phyloP scores from a whole-genome alignment of 2,329 filamentous ascomycete genomes.

The Aspergillus thermomutatus region DNA sequence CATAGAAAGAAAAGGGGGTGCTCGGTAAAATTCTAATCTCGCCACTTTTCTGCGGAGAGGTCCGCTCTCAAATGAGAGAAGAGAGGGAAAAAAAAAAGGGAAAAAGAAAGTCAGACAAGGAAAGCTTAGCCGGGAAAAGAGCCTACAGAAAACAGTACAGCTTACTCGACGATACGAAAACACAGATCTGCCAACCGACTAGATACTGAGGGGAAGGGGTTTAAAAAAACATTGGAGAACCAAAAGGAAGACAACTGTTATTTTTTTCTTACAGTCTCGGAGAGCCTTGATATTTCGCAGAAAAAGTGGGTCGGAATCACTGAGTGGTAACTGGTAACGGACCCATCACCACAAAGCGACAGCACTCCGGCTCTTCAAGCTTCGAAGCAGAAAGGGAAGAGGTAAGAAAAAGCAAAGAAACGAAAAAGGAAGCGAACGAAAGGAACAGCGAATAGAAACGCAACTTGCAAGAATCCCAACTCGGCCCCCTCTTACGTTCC shows the following conservation, averaged over 20 bases:
- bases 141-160: background rate
- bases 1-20: constrained; percentile 7
- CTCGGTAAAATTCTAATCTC: constrained; percentile 12
- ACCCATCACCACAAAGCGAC: constrained; percentile 24
- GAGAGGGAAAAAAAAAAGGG: constrained; percentile 2
- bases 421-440: background rate
- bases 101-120: constrained; percentile 15
- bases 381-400: constrained; percentile 3
- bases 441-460: constrained; percentile 15
- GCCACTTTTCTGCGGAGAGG: constrained; percentile 20
- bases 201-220: constrained; percentile 18
- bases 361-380: constrained; percentile 14
- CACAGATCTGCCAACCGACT: constrained; percentile 1
- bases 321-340: constrained; percentile 14
- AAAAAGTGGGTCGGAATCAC: constrained; percentile 14
- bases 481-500: background rate
- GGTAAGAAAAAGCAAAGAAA: constrained; percentile 1
- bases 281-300: constrained; percentile 13
- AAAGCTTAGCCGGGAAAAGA: constrained; percentile 20
- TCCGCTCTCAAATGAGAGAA: constrained; percentile 8
- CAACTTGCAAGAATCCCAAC: constrained; percentile 11
- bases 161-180: background rate
- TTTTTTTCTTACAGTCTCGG: background rate
- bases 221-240: constrained; percentile 6
- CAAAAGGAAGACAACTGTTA: constrained; percentile 3